These are phyloP conservation scores for Colletotrichum australisinense DNA, from an alignment of 2,329 filamentous ascomycete species.

Conservation along the genomic window DNA sequence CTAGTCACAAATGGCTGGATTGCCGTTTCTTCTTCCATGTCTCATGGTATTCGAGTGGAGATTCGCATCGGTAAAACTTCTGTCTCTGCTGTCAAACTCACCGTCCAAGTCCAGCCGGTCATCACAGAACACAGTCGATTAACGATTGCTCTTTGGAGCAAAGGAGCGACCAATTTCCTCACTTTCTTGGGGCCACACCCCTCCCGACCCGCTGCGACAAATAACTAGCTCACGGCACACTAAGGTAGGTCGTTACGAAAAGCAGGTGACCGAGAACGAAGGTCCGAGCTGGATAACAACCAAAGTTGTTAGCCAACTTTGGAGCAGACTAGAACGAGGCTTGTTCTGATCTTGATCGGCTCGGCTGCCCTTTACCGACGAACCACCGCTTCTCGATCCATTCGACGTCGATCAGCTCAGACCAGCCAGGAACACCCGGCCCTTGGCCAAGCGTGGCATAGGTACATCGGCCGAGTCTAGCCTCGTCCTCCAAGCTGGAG, in stretches of 20 bases:
- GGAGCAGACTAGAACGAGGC: slow-evolving; percentile 12
- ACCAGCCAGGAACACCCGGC: slow-evolving; percentile 17
- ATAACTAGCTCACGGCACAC: neutral
- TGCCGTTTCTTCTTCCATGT: slow-evolving; percentile 29
- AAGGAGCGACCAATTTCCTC: neutral
- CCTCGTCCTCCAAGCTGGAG: slow-evolving; percentile 6
- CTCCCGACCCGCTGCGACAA: slow-evolving; percentile 1
- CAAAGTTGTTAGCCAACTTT: neutral
- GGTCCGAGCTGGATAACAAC: slow-evolving; percentile 8
- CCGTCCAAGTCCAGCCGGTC: neutral
- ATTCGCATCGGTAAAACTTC: neutral
- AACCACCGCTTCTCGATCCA: neutral
- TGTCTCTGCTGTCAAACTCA: slow-evolving; percentile 13
- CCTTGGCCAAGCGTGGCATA: slow-evolving; percentile 13
- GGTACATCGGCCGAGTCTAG: neutral
- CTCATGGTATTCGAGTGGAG: neutral
- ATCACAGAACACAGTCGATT: neutral
- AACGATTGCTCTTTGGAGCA: slow-evolving; percentile 11
- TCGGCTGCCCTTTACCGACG: slow-evolving; percentile 5
- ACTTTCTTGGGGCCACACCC: neutral
- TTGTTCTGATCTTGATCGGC: slow-evolving; percentile 33
- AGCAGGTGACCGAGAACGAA: slow-evolving; percentile 1
- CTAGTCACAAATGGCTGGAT: slow-evolving; percentile 12
- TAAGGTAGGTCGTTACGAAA: neutral
- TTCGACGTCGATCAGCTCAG: slow-evolving; percentile 12